Conservation (phyloP, 2,329 filamentous ascomycete species). For the Phaeomoniella chlamydospora region DNA sequence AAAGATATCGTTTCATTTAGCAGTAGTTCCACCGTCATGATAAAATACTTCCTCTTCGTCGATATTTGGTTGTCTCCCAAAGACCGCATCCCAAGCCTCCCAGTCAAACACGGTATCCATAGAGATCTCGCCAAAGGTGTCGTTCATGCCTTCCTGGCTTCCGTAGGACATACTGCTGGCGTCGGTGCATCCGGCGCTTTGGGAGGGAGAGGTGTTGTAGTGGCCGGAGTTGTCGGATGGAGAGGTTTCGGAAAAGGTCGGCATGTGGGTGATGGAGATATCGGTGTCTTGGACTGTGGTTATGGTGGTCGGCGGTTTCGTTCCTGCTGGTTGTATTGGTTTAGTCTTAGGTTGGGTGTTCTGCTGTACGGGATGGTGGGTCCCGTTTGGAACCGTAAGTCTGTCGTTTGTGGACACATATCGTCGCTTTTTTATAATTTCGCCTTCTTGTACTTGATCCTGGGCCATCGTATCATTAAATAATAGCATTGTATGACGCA, state of each 20-base stretch:
- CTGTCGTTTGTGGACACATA: not conserved
- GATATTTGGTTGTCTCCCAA: constrained; percentile 21
- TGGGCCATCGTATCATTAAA: not conserved
- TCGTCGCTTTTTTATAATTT: not conserved
- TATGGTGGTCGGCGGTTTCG: not conserved
- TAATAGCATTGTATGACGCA: not conserved
- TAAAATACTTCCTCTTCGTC: constrained; percentile 1
- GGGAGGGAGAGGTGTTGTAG: not conserved
- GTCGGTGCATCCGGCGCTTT: constrained; percentile 1
- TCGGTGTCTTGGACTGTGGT: not conserved
- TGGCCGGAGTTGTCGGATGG: not conserved
- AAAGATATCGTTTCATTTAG: too few relatives aligned
- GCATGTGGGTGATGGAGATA: not conserved
- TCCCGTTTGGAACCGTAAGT: not conserved
- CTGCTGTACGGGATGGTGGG: not conserved
- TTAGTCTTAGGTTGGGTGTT: not conserved
- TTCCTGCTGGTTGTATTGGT: not conserved
- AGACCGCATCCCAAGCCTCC: constrained; percentile 34
- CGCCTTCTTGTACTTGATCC: not conserved
- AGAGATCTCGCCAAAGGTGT: not conserved
- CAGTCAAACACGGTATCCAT: constrained; percentile 28
- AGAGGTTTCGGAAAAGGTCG: constrained; percentile 3
- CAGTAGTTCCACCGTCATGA: too few relatives aligned
- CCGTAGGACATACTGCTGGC: not conserved
- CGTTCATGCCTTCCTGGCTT: constrained; percentile 1